phyloP scores from a whole-genome alignment of 108 stramenopile genomes.

The Pseudonitzschia multiseries region DNA sequence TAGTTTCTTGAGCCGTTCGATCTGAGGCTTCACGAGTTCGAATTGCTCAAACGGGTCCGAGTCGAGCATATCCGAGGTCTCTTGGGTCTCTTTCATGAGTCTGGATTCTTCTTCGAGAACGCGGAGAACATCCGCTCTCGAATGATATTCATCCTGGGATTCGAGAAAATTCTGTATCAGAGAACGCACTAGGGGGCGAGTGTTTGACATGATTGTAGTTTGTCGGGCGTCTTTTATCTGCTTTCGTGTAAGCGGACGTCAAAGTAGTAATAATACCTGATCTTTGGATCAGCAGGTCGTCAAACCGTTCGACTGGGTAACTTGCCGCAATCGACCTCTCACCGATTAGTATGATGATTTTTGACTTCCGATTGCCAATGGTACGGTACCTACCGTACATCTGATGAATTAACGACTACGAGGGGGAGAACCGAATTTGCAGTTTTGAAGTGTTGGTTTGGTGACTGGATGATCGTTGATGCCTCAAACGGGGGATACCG shows the following conservation, averaged over 20 bases:
- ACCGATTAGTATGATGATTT: too few species aligned
- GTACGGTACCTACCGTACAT: too few species aligned
- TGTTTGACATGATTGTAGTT: slow-evolving; percentile 28
- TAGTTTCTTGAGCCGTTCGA: slow-evolving; percentile 45
- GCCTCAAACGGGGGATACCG: too few species aligned
- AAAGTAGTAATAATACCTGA: too few species aligned
- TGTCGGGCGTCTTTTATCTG: neutral
- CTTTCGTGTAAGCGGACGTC: neutral
- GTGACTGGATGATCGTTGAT: too few species aligned
- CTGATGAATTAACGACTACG: too few species aligned
- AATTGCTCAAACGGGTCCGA: slow-evolving; percentile 60
- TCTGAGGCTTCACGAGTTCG: slow-evolving; percentile 25
- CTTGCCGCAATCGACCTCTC: too few species aligned
- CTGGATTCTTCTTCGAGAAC: slow-evolving; percentile 58
- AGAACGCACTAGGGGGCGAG: slow-evolving; percentile 25
- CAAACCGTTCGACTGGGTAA: too few species aligned
- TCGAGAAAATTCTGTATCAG: slow-evolving; percentile 25
- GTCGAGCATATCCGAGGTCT: slow-evolving; percentile 42
- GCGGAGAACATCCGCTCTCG: slow-evolving; percentile 58
- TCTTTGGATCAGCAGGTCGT: too few species aligned
- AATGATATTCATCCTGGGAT: slow-evolving; percentile 28
- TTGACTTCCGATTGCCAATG: too few species aligned
- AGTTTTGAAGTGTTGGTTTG: too few species aligned
- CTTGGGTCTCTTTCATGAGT: slow-evolving; percentile 55
- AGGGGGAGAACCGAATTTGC: too few species aligned